These are phyloP conservation scores for Fusarium torreyae DNA, from an alignment of 2,329 filamentous ascomycete species.

Conservation along the genomic window DNA sequence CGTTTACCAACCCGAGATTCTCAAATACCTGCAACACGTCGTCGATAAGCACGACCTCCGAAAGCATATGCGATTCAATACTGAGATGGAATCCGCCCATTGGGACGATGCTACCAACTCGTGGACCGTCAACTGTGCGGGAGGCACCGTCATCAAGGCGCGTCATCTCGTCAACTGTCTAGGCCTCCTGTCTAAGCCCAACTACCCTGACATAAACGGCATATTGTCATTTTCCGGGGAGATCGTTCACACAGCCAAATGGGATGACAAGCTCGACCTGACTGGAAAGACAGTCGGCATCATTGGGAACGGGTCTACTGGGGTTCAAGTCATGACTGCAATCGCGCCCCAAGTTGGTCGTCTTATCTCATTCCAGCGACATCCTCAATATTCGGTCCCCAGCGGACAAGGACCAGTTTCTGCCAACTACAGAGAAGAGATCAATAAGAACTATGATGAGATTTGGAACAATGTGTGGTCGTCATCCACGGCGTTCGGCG, in stretches of 20 bases:
- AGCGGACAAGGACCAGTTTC: background rate
- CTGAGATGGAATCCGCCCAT: background rate
- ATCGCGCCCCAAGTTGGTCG: background rate
- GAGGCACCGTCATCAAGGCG: background rate
- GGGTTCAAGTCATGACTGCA: background rate
- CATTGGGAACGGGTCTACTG: background rate
- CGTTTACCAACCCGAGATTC: slow-evolving; percentile 30
- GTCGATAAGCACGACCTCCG: slow-evolving; percentile 15
- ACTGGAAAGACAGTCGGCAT: background rate
- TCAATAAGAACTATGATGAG: background rate
- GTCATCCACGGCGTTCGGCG: background rate
- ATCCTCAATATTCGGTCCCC: background rate
- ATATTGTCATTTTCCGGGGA: background rate
- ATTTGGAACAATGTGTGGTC: background rate
- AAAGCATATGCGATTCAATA: background rate
- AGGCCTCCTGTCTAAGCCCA: background rate
- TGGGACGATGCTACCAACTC: too few species aligned
- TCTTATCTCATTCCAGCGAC: background rate
- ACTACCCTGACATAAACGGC: background rate
- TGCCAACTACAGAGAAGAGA: background rate
- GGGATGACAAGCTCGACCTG: background rate
- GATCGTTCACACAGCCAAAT: background rate
- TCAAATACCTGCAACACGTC: slow-evolving; percentile 25
- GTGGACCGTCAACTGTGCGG: background rate
- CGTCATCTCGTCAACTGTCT: background rate